Evolutionary conservation across 2,329 filamentous ascomycete species (phyloP), one percentile per base, ranked within the genome.

Genomic region (Alternaria consortialis): DNA sequence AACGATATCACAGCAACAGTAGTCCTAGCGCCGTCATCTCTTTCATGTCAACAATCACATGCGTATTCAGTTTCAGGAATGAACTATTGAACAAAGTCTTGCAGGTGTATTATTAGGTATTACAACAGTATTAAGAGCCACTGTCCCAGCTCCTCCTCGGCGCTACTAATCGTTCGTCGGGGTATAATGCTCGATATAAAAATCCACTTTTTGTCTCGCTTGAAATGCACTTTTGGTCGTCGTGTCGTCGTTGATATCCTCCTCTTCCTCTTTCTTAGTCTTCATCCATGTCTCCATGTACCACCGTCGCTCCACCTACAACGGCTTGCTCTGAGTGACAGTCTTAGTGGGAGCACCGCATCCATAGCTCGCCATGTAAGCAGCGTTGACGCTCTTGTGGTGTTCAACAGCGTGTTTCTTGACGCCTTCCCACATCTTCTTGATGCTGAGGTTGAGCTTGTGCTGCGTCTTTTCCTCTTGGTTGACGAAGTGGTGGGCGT

Each of bases 321-420:
- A 50, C 1, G 46, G 20, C 20, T 50, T 50, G 8, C 20, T 13
- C 1, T 25, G 29, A 23, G 46, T 37, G 17, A n/a, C 23, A 7
- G 5, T 15, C 1, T 17, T 32, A 15, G 31, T 12, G 12, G 46
- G 20, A 50, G 46, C 15, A n/a, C 62, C 69, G 20, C 39, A 55
- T 15, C 71, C 73, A 29, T 74, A 74, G 48, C 66, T 70, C 11
- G 68, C 68, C 44, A 65, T 51, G 20, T 72, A 74, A 2, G 73
- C 73, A 0, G 70, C 68, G 34, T 75, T 75, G 1, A 75, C 72
- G 44, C 69, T 71, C 40, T 66, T 63, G 59, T 75, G 73, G 47
- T 75, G 73, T 67, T 75, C 73, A 13, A 42, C 60, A 8, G 71
- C 72, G 9, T 65, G 66, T 17, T 66, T 63, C 65, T 75, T 75